phyloP scores from a whole-genome alignment of 805 yeast genomes.

The Metschnikowia reukaufii region DNA sequence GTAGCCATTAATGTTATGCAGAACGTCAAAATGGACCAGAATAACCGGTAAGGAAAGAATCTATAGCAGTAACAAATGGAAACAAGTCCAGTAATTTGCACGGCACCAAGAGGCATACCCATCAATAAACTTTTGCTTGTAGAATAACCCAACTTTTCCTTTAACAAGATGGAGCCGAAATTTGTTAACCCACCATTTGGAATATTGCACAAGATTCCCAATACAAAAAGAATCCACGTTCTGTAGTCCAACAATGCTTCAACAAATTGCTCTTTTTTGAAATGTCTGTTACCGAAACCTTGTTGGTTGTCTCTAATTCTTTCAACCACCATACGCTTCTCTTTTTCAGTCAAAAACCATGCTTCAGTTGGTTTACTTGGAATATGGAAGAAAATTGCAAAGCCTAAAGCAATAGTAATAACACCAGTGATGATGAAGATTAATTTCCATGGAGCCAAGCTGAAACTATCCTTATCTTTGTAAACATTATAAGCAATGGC shows the following conservation, averaged over 20 bases:
- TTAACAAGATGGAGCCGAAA: no score
- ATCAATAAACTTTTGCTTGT: constrained; percentile 41
- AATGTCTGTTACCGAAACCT: no score
- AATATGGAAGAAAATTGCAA: constrained; percentile 27
- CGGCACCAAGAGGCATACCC: constrained; percentile 50
- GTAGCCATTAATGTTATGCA: constrained; percentile 25
- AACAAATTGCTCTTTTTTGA: no score
- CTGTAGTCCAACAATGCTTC: no score
- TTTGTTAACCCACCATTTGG: no score
- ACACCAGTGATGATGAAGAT: constrained; percentile 33
- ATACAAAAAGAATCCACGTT: no score
- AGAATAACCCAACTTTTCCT: constrained; percentile 40
- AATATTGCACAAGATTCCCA: no score
- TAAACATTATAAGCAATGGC: constrained; percentile 56
- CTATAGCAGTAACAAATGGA: constrained; percentile 27
- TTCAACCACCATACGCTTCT: no score
- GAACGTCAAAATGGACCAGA: constrained; percentile 27
- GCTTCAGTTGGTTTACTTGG: no score
- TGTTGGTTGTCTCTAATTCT: no score
- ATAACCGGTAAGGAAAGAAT: constrained; percentile 30
- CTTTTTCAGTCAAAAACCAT: no score
- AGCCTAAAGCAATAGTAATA: constrained; percentile 23
- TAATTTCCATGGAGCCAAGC: constrained; percentile 42
- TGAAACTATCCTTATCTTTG: constrained; percentile 35
- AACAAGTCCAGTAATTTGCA: constrained; percentile 41